These are phyloP conservation scores for Suhomyces wounanorum DNA, from an alignment of 1,139 yeast genomes.

Conservation along the genomic window DNA sequence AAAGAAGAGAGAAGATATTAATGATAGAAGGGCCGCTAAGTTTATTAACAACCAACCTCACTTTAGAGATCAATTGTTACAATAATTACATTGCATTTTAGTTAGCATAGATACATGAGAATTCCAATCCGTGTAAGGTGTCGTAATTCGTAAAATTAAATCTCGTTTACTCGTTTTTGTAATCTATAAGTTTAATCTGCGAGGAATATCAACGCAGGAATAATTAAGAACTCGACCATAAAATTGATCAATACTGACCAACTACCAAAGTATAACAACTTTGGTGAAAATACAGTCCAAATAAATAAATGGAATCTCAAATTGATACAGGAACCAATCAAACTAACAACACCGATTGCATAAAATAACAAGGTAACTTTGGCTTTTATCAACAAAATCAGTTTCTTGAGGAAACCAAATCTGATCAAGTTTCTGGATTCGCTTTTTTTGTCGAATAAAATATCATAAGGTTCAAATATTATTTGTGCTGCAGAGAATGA, in stretches of 20 bases:
- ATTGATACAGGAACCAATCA: slow-evolving; percentile 69
- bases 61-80: slow-evolving; percentile 87
- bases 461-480: slow-evolving; percentile 33
- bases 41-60: slow-evolving; percentile 87
- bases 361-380: slow-evolving; percentile 53
- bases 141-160: too few relatives aligned
- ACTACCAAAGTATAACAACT: slow-evolving; percentile 72
- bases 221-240: slow-evolving; percentile 38
- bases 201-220: slow-evolving; percentile 16
- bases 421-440: slow-evolving; percentile 17
- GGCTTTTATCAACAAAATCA: slow-evolving; percentile 38
- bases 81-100: slow-evolving; percentile 37
- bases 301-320: slow-evolving; percentile 86
- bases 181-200: slow-evolving; percentile 4
- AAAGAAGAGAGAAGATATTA: slow-evolving; percentile 63
- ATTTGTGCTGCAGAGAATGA: slow-evolving; percentile 54
- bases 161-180: neutral
- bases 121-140: neutral
- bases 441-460: slow-evolving; percentile 16
- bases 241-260: slow-evolving; percentile 66
- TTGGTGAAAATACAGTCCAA: slow-evolving; percentile 98
- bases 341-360: slow-evolving; percentile 55
- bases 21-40: slow-evolving; percentile 78
- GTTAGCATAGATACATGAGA: neutral
- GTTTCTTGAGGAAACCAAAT: slow-evolving; percentile 31